Evolutionary conservation across 192 early-diverging fungal species (phyloP), one percentile per base, ranked within the genome.

Genomic region (Entomortierella chlamydospora): DNA sequence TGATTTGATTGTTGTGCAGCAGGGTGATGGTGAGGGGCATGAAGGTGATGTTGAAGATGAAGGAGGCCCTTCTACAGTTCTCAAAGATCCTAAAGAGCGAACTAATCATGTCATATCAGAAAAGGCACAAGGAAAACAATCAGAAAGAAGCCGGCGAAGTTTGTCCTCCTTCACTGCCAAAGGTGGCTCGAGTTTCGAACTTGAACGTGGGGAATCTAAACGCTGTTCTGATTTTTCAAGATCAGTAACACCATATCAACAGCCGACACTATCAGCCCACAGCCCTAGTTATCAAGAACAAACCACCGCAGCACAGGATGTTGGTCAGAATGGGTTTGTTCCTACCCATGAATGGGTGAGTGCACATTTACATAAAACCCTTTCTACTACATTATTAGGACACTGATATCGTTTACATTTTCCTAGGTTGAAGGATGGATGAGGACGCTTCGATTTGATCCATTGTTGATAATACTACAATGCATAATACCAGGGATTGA

Each of bases 311-410:
- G 58, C 68, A 8, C 57, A 69, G 30, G 76, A 81, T 26, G 83
- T 85, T 55, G 77, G 82, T 20, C 81, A 85, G 55, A 79, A 85
- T n/a, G 83, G 84, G 31, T 95, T 95, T 68, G 57, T 82, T n/a
- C 88, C 93, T 6, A 92, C 89, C 6, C 85, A 85, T 52, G 87
- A 86, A 68, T 95, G 93, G 93, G 90, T 93, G 69, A 51, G 89
- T 61, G 12, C 1, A 49, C 18, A n/a, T 45, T 33, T 37, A 1
- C 52, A 73, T 70, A 82, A 68, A 20, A 72, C 76, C 11, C 55
- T 57, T 5, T 69, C 83, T 55, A 82, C n/a, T n/a, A n/a, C n/a
- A n/a, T n/a, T n/a, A n/a, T n/a, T n/a, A n/a, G n/a, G n/a, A n/a
- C n/a, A n/a, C n/a, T n/a, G n/a, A n/a, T n/a, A 28, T 45, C 50